Evolutionary conservation across 1,284 basidiomycete species (phyloP).

Genomic region (Thecaphora thlaspeos): DNA sequence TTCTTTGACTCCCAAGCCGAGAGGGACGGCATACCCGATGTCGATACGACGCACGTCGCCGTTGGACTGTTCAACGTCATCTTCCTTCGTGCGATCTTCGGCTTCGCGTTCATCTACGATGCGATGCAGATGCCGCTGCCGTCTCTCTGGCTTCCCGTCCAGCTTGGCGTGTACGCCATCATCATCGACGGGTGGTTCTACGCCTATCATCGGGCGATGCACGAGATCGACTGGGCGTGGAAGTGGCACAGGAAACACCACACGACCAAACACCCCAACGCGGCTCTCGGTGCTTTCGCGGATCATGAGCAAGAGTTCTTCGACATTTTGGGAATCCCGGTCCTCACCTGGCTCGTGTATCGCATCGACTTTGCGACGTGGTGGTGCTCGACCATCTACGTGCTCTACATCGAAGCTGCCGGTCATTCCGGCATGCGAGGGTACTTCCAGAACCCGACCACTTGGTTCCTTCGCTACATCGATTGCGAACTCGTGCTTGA

Average conservation of each 20-base stretch:
- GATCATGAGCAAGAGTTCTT: slow-evolving; percentile 46
- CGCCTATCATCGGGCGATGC: slow-evolving; percentile 48
- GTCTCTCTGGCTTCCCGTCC: slow-evolving; percentile 20
- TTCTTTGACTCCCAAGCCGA: slow-evolving; percentile 35
- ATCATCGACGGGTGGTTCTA: slow-evolving; percentile 50
- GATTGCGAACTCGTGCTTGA: slow-evolving; percentile 46
- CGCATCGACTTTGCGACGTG: slow-evolving; percentile 37
- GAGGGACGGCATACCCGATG: slow-evolving; percentile 45
- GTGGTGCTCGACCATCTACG: slow-evolving; percentile 20
- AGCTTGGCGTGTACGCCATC: slow-evolving; percentile 23
- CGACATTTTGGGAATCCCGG: slow-evolving; percentile 45
- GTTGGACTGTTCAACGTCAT: slow-evolving; percentile 26
- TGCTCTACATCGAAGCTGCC: slow-evolving; percentile 19
- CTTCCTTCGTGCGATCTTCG: slow-evolving; percentile 13
- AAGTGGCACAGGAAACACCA: slow-evolving; percentile 39
- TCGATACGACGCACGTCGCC: slow-evolving; percentile 12
- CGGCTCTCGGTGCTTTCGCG: slow-evolving; percentile 39
- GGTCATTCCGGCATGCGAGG: slow-evolving; percentile 50
- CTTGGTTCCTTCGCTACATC: slow-evolving; percentile 30
- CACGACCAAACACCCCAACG: slow-evolving; percentile 47
- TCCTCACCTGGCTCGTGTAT: slow-evolving; percentile 35
- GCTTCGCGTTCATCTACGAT: slow-evolving; percentile 25
- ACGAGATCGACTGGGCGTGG: slow-evolving; percentile 39
- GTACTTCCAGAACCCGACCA: slow-evolving; percentile 43
- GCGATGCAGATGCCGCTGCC: slow-evolving; percentile 11